A percentile compares a stretch with the other conserved stretches of the same genome.
Conservation (phyloP, 768 basidiomycete species). For the Floccularia luteovirens region DNA sequence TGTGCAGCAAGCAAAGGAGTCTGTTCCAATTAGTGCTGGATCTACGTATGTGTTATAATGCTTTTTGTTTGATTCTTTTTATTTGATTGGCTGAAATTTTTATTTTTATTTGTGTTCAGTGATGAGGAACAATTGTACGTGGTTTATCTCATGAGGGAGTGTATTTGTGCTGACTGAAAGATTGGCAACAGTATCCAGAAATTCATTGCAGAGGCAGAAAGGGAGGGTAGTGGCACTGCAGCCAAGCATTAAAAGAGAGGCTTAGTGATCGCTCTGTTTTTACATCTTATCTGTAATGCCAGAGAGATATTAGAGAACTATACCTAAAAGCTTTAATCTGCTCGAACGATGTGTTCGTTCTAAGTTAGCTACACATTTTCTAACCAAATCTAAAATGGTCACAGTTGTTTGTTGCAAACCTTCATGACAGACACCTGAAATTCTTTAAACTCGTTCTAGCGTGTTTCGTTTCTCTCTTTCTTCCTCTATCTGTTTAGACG, state of each 20-base stretch:
- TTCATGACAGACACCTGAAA: background rate
- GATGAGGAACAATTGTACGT: conserved; percentile 85
- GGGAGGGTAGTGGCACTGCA: conserved; percentile 32
- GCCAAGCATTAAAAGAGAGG: conserved; percentile 46
- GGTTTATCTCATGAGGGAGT: conserved; percentile 7
- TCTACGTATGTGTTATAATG: conserved; percentile 67
- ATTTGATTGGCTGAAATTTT: conserved; percentile 7
- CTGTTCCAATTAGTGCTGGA: conserved; percentile 55
- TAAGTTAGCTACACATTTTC: background rate
- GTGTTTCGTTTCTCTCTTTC: background rate
- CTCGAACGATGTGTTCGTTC: background rate
- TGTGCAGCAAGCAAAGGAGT: conserved; percentile 53
- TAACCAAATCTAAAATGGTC: background rate
- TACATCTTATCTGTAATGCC: background rate
- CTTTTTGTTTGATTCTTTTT: background rate
- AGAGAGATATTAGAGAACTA: background rate
- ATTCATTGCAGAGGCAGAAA: conserved; percentile 80
- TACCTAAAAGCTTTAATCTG: background rate
- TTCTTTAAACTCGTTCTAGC: background rate
- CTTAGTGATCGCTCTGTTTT: too few species aligned
- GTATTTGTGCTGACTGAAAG: conserved; percentile 19
- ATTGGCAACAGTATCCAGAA: conserved; percentile 67
- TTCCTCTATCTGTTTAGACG: background rate
- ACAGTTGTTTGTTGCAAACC: background rate
- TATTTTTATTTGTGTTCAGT: conserved; percentile 25